Percentiles rank a stretch among this genome's conserved stretches.
phyloP scores from a whole-genome alignment of 1,284 basidiomycete genomes.

The Meira nashicola region DNA sequence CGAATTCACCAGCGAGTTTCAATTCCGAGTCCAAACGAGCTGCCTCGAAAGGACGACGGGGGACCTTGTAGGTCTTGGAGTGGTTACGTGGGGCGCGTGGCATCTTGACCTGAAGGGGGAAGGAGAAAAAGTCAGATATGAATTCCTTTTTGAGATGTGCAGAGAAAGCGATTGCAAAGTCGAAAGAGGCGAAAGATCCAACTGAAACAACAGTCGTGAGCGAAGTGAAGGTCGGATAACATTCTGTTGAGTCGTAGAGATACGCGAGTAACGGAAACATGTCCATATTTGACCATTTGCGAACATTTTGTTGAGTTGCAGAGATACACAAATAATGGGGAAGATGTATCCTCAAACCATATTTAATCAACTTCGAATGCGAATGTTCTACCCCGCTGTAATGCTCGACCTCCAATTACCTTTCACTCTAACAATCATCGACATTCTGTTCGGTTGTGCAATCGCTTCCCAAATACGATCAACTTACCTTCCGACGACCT shows the following conservation, averaged over 20 bases:
- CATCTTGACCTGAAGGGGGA: conserved; percentile 14
- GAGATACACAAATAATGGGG: neutral
- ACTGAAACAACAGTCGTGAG: neutral
- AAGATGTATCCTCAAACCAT: neutral
- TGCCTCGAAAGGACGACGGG: conserved; percentile 92
- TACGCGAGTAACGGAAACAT: neutral
- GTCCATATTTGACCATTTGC: too few relatives aligned
- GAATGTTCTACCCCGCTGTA: too few relatives aligned
- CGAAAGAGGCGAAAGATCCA: neutral
- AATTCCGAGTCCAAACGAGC: conserved; percentile 98
- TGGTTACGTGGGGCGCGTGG: conserved; percentile 50
- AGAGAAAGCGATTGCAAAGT: neutral
- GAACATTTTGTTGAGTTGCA: neutral
- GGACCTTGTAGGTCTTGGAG: conserved; percentile 62
- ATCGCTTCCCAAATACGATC: too few relatives aligned
- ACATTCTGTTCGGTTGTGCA: too few relatives aligned
- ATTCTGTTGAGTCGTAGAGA: neutral
- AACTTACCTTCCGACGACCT: too few relatives aligned
- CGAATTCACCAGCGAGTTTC: conserved; percentile 99
- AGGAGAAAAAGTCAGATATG: neutral
- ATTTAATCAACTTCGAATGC: too few relatives aligned
- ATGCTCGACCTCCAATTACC: too few relatives aligned
- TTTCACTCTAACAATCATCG: too few relatives aligned
- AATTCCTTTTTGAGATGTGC: neutral
- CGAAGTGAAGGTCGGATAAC: neutral